phyloP scores from a whole-genome alignment of 169 alveolate species.

The Eimeria zaria region DNA sequence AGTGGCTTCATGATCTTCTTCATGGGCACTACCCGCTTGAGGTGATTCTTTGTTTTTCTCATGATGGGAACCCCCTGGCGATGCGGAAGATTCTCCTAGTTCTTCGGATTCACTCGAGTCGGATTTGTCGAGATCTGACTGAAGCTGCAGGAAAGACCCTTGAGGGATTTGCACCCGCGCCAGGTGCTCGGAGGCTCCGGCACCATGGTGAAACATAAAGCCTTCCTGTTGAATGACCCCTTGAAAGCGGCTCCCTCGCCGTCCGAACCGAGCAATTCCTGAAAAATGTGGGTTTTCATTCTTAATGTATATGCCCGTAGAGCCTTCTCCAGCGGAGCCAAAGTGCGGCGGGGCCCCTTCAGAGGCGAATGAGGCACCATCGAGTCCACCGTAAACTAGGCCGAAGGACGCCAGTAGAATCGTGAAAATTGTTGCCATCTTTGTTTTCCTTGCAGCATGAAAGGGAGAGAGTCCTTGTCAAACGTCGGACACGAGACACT shows the following conservation, averaged over 20 bases:
- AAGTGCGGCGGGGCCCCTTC: background rate
- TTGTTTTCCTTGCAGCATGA: background rate
- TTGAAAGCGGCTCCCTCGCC: background rate
- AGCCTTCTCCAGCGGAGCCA: background rate
- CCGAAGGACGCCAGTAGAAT: background rate
- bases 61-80: constrained; percentile 2
- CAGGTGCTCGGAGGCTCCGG: background rate
- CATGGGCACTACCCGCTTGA: background rate
- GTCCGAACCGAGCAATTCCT: background rate
- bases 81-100: background rate
- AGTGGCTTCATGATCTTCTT: background rate
- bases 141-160: constrained; percentile 11
- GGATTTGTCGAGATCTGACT: background rate
- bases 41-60: background rate
- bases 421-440: background rate
- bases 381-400: background rate
- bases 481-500: constrained; percentile 12
- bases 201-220: background rate
- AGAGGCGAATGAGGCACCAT: background rate
- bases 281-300: background rate
- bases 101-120: background rate
- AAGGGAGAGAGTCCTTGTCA: constrained; percentile 29
- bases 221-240: constrained; percentile 22
- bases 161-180: background rate
- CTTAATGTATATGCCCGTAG: background rate